These are phyloP conservation scores for Grifola frondosa DNA, from an alignment of 1,284 basidiomycete species.

Conservation along the genomic window DNA sequence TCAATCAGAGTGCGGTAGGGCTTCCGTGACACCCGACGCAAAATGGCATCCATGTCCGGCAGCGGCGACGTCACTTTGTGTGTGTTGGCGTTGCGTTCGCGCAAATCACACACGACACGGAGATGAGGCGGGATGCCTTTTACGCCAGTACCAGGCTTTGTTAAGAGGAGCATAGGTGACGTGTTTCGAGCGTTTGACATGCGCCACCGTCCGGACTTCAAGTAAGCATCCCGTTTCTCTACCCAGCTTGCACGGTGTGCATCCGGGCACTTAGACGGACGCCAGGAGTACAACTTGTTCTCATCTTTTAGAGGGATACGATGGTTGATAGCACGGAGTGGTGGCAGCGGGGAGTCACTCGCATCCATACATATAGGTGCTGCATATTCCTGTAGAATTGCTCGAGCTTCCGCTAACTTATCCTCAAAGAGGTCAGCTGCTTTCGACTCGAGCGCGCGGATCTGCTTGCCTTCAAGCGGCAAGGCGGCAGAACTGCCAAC, in stretches of 20 bases:
- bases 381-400: slow-evolving; percentile 20
- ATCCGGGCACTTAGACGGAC: slow-evolving; percentile 32
- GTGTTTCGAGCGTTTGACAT: slow-evolving; percentile 29
- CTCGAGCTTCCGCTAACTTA: slow-evolving; percentile 12
- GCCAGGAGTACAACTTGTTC: slow-evolving; percentile 28
- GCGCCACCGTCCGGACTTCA: slow-evolving; percentile 31
- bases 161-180: slow-evolving; percentile 35
- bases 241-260: slow-evolving; percentile 26
- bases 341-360: slow-evolving; percentile 30
- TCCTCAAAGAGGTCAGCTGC: slow-evolving; percentile 18
- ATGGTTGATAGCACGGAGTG: slow-evolving; percentile 37
- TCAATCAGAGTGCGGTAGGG: slow-evolving; percentile 11
- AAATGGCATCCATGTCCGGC: slow-evolving; percentile 18
- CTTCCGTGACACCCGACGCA: slow-evolving; percentile 4
- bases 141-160: slow-evolving; percentile 24
- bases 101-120: slow-evolving; percentile 34
- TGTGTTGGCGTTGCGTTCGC: slow-evolving; percentile 36
- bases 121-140: slow-evolving; percentile 16
- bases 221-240: slow-evolving; percentile 31
- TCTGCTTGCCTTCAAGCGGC: slow-evolving; percentile 19
- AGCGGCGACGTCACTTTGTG: slow-evolving; percentile 35
- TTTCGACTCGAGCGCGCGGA: slow-evolving; percentile 10
- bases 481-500: slow-evolving; percentile 16
- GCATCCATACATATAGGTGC: slow-evolving; percentile 28
- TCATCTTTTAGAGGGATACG: slow-evolving; percentile 37